Evolutionary conservation across 768 basidiomycete genomes (phyloP), one percentile per base, ranked within the genome.

Genomic region (Lentinus brumalis): DNA sequence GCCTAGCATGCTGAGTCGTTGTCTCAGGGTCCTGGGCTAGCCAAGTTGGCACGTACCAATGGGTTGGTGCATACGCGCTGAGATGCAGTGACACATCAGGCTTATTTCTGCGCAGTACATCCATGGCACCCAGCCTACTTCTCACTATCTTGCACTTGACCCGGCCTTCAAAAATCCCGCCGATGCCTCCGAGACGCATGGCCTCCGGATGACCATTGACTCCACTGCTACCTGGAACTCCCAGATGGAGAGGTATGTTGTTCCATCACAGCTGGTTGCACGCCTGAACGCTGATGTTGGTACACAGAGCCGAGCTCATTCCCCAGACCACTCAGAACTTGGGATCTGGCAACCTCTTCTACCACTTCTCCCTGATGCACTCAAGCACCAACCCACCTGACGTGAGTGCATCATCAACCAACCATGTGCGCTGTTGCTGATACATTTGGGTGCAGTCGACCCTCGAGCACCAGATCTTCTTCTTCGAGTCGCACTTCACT

Each of bases 401-500:
- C 61, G 83, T 84, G 62, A 60, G 79, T 35, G 35, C 35, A 35
- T 35, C 29, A 51, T 50, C 14, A 32, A 39, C 10, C 26, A 6
- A 7, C 3, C 21, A 10, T 30, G 30, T 21, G 5, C 53, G 26
- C 54, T 61, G 45, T 39, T 47, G 18, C 35, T 41, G 35, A 50
- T 21, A n/a, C 12, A 26, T 54, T 14, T 18, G 57, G 38, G 32
- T 52, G 53, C 49, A 84, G 83, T 75, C 82, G 12, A 78, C 81
- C 18, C 70, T 78, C 21, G 84, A 87, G 69, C 86, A 86, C 66
- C 84, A 86, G 70, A 80, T 86, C 51, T 71, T 79, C 61, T 87
- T 86, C 77, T 85, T 85, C 66, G 84, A 86, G 71, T 83, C 80
- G 47, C 85, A 85, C 69, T 87, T 86, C 72, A 86, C 83, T 5